phyloP scores from a whole-genome alignment of 768 basidiomycete species.

The Asterophora parasitica region DNA sequence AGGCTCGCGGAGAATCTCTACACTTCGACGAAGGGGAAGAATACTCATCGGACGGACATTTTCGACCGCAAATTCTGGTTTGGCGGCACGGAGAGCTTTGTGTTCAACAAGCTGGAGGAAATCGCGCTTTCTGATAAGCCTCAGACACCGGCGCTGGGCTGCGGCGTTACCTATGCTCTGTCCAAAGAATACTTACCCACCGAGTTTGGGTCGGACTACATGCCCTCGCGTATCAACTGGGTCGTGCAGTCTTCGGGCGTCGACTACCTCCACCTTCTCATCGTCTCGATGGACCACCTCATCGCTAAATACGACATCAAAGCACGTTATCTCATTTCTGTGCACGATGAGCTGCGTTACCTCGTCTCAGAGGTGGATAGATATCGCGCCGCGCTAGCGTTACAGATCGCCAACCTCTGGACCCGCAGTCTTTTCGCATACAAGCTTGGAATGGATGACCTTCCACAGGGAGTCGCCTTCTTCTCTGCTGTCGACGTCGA shows the following conservation, averaged over 20 bases:
- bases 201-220: slow-evolving; percentile 79
- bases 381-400: slow-evolving; percentile 85
- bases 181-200: slow-evolving; percentile 83
- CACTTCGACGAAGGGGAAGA: slow-evolving; percentile 88
- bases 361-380: slow-evolving; percentile 84
- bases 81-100: slow-evolving; percentile 91
- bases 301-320: slow-evolving; percentile 75
- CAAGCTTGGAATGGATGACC: slow-evolving; percentile 91
- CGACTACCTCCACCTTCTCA: slow-evolving; percentile 94
- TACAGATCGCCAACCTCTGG: slow-evolving; percentile 97
- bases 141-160: slow-evolving; percentile 89
- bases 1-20: slow-evolving; percentile 82
- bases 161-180: slow-evolving; percentile 91
- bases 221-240: slow-evolving; percentile 98
- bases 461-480: slow-evolving; percentile 94
- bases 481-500: slow-evolving; percentile 97
- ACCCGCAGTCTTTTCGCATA: slow-evolving; percentile 88
- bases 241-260: slow-evolving; percentile 98
- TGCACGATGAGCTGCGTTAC: slow-evolving; percentile 96
- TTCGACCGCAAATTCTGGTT: slow-evolving; percentile 91
- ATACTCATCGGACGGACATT: slow-evolving; percentile 68
- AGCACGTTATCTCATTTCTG: slow-evolving; percentile 92
- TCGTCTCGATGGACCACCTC: slow-evolving; percentile 92
- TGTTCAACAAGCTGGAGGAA: slow-evolving; percentile 97
- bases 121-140: slow-evolving; percentile 86